These are phyloP conservation scores for Rutstroemia sp. DNA, from an alignment of 2,329 filamentous ascomycete genomes.

Conservation along the genomic window DNA sequence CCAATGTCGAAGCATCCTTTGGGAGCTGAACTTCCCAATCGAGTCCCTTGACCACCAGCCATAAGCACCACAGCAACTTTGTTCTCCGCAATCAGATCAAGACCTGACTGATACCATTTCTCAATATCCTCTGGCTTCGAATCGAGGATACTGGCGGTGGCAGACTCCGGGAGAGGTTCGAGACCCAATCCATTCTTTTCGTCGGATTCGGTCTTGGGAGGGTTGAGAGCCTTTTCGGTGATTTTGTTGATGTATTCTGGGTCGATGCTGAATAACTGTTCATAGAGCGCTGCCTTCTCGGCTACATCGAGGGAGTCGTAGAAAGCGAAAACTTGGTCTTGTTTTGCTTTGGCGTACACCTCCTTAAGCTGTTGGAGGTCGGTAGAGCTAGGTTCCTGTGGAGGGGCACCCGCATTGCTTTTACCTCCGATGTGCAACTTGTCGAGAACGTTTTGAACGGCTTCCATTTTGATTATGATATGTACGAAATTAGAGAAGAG, in stretches of 20 bases:
- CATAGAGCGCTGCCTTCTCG: slow-evolving; percentile 73
- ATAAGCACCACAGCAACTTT: slow-evolving; percentile 84
- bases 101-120: slow-evolving; percentile 71
- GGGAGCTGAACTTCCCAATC: slow-evolving; percentile 86
- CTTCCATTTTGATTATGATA: slow-evolving; percentile 21
- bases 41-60: slow-evolving; percentile 94
- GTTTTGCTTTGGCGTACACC: slow-evolving; percentile 66
- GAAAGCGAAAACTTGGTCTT: slow-evolving; percentile 80
- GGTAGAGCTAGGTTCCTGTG: slow-evolving; percentile 30
- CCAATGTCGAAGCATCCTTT: slow-evolving; percentile 98
- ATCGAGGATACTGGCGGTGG: slow-evolving; percentile 86
- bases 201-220: slow-evolving; percentile 48
- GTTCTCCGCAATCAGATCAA: slow-evolving; percentile 59
- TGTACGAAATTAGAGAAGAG: too few relatives aligned
- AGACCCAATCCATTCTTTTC: slow-evolving; percentile 38
- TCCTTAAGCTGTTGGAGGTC: slow-evolving; percentile 50
- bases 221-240: slow-evolving; percentile 73
- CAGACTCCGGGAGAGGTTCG: slow-evolving; percentile 81
- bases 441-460: slow-evolving; percentile 40
- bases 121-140: slow-evolving; percentile 71
- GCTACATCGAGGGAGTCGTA: slow-evolving; percentile 68
- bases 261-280: slow-evolving; percentile 76
- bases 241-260: slow-evolving; percentile 83
- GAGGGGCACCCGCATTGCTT: slow-evolving; percentile 22
- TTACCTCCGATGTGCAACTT: slow-evolving; percentile 35